These are phyloP conservation scores for Chlamydomonas applanata DNA, from an alignment of 139 green algal genomes.

Conservation along the genomic window DNA sequence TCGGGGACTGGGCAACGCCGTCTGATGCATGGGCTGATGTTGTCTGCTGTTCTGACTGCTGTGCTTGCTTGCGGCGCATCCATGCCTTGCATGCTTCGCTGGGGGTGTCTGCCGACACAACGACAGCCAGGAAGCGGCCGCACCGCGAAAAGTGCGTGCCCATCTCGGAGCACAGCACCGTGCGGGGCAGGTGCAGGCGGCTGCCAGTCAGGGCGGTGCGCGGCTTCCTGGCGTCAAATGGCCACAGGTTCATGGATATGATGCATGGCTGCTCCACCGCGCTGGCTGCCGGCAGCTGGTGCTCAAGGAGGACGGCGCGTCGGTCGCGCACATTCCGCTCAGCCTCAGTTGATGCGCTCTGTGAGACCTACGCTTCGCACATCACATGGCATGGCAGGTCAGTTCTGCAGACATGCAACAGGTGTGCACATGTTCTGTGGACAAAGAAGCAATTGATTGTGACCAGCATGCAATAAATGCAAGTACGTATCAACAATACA, in stretches of 20 bases:
- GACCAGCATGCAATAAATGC: too few species aligned
- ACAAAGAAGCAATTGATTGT: too few species aligned
- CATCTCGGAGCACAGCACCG: constrained; percentile 90
- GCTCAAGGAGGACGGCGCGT: not conserved
- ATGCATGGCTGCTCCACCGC: not conserved
- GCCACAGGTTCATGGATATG: constrained; percentile 6
- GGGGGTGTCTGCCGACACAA: not conserved
- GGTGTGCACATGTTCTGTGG: too few species aligned
- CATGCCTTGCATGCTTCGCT: not conserved
- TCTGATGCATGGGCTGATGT: not conserved
- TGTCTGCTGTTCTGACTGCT: not conserved
- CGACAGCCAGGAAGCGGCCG: constrained; percentile 30
- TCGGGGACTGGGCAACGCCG: too few species aligned
- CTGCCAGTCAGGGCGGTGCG: not conserved
- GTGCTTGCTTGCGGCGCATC: not conserved
- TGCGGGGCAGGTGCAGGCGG: constrained; percentile 11
- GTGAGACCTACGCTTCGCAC: not conserved
- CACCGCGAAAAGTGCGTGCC: constrained; percentile 84
- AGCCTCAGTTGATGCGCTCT: not conserved
- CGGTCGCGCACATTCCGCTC: not conserved
- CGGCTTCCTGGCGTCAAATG: constrained; percentile 1
- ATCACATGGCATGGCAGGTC: too few species aligned
- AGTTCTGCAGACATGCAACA: too few species aligned
- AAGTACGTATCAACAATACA: not conserved
- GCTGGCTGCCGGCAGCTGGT: constrained; percentile 1